phyloP scores from a whole-genome alignment of 2,329 filamentous ascomycete species.

The Calonectria honghensis region DNA sequence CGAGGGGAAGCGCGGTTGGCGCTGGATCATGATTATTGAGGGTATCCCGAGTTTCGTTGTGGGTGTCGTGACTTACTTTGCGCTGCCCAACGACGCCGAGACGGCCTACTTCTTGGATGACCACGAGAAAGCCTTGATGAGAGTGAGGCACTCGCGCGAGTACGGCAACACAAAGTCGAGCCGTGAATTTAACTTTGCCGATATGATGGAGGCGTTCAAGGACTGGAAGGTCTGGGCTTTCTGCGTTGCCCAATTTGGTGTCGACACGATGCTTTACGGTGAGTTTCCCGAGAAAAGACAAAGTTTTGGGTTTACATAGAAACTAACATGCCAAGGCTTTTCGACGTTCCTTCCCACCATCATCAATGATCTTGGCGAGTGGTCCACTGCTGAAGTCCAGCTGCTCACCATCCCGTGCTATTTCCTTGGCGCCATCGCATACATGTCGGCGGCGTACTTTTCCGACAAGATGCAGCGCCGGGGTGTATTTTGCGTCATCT shows the following conservation, averaged over 20 bases:
- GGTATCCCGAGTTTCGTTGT: conserved; percentile 65
- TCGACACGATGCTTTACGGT: conserved; percentile 84
- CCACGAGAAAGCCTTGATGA: conserved; percentile 80
- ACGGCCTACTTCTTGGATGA: conserved; percentile 76
- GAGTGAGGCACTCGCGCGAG: conserved; percentile 59
- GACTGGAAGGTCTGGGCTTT: conserved; percentile 88
- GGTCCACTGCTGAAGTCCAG: conserved; percentile 80
- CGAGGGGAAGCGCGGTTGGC: conserved; percentile 79
- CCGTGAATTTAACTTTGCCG: conserved; percentile 70
- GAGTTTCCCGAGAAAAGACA: conserved; percentile 27
- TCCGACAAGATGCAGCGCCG: conserved; percentile 81
- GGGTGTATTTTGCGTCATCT: conserved; percentile 78
- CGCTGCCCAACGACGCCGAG: conserved; percentile 62
- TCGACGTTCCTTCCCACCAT: conserved; percentile 88
- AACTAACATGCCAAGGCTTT: conserved; percentile 70
- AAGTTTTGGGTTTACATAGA: background rate
- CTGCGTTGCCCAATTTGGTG: conserved; percentile 81
- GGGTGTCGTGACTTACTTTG: conserved; percentile 59
- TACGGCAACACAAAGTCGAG: conserved; percentile 70
- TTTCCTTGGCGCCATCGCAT: conserved; percentile 80
- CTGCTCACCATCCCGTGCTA: conserved; percentile 88
- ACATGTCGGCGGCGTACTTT: conserved; percentile 78
- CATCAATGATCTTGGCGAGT: conserved; percentile 80
- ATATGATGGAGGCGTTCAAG: conserved; percentile 79
- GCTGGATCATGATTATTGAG: conserved; percentile 80